Evolutionary conservation across 139 green algal species (phyloP).

Genomic region (Chlamydomonas incerta): DNA sequence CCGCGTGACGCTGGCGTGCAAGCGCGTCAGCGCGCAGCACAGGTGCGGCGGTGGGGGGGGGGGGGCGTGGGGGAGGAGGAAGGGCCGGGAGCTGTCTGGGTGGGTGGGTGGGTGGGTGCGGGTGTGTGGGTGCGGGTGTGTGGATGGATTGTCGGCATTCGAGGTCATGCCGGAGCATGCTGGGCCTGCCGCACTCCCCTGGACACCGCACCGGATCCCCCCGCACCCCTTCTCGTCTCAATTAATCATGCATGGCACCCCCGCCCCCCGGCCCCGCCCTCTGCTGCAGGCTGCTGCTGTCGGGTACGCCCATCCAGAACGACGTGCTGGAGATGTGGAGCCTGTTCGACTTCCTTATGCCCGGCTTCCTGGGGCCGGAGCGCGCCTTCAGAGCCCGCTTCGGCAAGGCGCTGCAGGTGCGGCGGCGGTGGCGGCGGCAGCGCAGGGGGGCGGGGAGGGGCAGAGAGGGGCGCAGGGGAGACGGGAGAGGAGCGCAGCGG

Average conservation of each 20-base stretch:
- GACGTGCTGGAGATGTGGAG: conserved; percentile 95
- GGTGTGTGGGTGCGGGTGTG: too few relatives aligned
- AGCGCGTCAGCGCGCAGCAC: conserved; percentile 51
- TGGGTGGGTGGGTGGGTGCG: too few relatives aligned
- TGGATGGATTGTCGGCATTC: too few relatives aligned
- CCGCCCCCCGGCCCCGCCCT: too few relatives aligned
- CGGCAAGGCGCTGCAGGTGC: conserved; percentile 80
- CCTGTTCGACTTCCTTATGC: conserved; percentile 99
- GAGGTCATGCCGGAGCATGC: too few relatives aligned
- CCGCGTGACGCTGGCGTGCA: conserved; percentile 73
- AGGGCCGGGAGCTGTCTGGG: not conserved
- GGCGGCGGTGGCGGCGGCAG: not conserved
- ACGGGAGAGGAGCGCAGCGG: too few relatives aligned
- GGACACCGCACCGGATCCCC: too few relatives aligned
- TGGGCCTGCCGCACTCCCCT: too few relatives aligned
- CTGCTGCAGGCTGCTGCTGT: conserved; percentile 85
- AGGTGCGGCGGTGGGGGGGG: conserved; percentile 1
- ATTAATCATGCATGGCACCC: too few relatives aligned
- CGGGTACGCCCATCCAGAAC: conserved; percentile 96
- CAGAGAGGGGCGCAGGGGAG: too few relatives aligned
- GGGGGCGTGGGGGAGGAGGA: not conserved
- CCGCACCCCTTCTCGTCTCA: too few relatives aligned
- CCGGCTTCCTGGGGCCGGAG: conserved; percentile 88
- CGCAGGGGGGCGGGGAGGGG: too few relatives aligned
- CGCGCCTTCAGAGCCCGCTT: conserved; percentile 89